Conservation (phyloP, 2,329 filamentous ascomycete genomes). For the Pseudogymnoascus sp. region DNA sequence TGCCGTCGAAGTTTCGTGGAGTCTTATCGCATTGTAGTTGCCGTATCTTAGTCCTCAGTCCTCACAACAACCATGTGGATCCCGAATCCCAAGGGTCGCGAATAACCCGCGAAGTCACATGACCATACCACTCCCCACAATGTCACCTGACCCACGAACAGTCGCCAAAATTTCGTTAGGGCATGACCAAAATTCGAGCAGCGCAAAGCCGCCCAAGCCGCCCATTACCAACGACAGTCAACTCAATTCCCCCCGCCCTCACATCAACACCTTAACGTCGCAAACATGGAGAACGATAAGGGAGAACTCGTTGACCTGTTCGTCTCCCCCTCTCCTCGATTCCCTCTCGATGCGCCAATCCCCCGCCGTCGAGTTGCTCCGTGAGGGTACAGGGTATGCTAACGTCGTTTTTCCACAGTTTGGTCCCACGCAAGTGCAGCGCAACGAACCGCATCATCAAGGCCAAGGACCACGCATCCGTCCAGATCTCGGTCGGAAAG, state of each 20-base stretch:
- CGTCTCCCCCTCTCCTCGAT: constrained; percentile 30
- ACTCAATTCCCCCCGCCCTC: constrained; percentile 21
- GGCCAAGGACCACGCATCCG: constrained; percentile 98
- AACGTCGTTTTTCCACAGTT: constrained; percentile 44
- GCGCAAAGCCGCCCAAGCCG: constrained; percentile 4
- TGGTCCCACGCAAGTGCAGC: constrained; percentile 98
- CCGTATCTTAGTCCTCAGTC: background rate
- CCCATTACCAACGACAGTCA: constrained; percentile 11
- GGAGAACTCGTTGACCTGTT: constrained; percentile 99
- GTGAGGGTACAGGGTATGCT: constrained; percentile 10
- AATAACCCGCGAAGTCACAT: constrained; percentile 4
- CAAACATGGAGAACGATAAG: constrained; percentile 99
- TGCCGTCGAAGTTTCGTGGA: background rate
- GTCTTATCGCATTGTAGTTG: background rate
- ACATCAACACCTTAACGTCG: constrained; percentile 30
- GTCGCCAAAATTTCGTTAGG: constrained; percentile 8
- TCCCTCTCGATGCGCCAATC: constrained; percentile 1
- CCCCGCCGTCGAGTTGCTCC: constrained; percentile 11
- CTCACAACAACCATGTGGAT: background rate
- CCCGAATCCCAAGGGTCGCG: constrained; percentile 3
- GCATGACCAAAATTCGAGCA: constrained; percentile 8
- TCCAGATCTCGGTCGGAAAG: constrained; percentile 95
- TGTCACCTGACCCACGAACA: constrained; percentile 8
- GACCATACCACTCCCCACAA: background rate
- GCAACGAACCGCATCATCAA: constrained; percentile 99